Base-by-base conservation (phyloP, 2,329 filamentous ascomycete species). In the Apiospora arundinis region DNA sequence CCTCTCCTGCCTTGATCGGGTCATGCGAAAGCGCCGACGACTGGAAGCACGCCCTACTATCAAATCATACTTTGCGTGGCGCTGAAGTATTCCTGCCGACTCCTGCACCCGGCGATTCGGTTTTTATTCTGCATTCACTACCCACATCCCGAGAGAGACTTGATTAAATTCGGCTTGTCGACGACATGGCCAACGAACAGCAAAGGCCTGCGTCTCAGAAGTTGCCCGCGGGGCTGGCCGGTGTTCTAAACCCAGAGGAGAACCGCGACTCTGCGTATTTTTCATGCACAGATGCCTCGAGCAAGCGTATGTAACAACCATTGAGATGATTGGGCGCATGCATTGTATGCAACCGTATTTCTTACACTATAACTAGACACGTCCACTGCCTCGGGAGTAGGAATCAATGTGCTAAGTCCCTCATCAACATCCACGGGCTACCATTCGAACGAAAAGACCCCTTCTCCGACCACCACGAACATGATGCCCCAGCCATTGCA, bases 401-500 rank as follows among this genome's bases (percentile, higher is more conserved):
- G 80, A 32, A 79, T 83, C 70, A 81, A 79, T 74, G 78, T 84
- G 70, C 69, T 82, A 69, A 81, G 74, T 78, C 86, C 72, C 21
- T 25, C 52, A 14, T 63, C 81, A 49, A 81, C 83, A 65, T 81
- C 79, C 71, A 86, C 84, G 18, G 82, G 81, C 49, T 89, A 88
- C 72, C 86, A 88, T 18, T 85, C 86, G 4, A 82, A 84, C 44
- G 89, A 92, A 76, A 91, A 91, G 81, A 91, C 89, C 0, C 90
- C 90, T 0, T 91, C 90, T 1, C 89, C 90, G 11, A 87, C 88
- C 23, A 83, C 86, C 52, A 81, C 84, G 49, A 86, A 87, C 75
- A 80, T 86, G 72, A 78, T 86, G 23, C 85, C 86, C 1, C 88
- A 88, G 63, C 81, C 88, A 12, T 79, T 90, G 23, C 82, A 88